phyloP scores from a whole-genome alignment of 106 monocot species.

The Ottelia alismoides region DNA sequence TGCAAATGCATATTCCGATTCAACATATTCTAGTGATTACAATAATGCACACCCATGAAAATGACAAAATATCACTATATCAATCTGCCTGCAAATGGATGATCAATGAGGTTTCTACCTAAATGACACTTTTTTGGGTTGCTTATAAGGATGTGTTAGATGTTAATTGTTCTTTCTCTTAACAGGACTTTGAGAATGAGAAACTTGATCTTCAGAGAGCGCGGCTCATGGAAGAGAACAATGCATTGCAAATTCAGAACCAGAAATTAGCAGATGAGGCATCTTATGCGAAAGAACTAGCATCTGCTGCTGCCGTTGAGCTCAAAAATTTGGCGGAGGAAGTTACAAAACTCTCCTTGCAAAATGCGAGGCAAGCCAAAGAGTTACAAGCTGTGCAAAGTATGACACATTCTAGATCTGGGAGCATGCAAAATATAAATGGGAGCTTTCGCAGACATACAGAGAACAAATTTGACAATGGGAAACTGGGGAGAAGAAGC shows the following conservation, averaged over 20 bases:
- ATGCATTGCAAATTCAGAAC: constrained; percentile 41
- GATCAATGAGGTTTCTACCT: no score
- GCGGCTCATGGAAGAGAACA: constrained; percentile 48
- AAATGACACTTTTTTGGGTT: no score
- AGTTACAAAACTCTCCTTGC: constrained; percentile 77
- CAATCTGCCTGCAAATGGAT: no score
- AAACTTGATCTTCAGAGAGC: constrained; percentile 35
- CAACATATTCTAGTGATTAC: no score
- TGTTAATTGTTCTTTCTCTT: not conserved
- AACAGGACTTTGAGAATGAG: constrained; percentile 51
- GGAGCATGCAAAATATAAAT: constrained; percentile 9
- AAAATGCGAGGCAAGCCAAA: constrained; percentile 74
- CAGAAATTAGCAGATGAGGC: constrained; percentile 74
- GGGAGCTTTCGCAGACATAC: constrained; percentile 17
- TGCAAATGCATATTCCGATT: no score
- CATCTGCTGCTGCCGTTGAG: constrained; percentile 93
- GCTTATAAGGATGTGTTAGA: not conserved
- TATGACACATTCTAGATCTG: constrained; percentile 26
- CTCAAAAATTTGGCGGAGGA: constrained; percentile 92
- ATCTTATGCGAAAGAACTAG: constrained; percentile 93
- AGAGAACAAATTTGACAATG: constrained; percentile 31
- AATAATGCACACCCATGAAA: no score
- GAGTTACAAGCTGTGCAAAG: constrained; percentile 56
- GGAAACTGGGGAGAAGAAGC: constrained; percentile 37
- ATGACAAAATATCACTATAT: no score